Base-by-base conservation (phyloP, 768 basidiomycete species). In the Tylopilus plumbeoviolaceoides region DNA sequence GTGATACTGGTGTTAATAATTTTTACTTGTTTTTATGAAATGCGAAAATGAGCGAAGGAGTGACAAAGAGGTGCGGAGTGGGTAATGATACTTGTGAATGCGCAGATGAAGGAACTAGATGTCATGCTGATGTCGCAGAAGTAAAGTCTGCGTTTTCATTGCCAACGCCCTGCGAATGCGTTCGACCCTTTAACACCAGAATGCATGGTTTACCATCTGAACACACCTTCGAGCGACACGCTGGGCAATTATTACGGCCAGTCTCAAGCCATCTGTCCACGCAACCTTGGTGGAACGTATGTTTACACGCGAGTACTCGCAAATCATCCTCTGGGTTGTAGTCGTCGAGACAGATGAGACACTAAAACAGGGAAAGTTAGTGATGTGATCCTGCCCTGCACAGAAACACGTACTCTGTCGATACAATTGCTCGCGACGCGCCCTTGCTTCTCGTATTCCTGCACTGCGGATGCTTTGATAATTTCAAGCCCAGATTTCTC, bases 201-300 rank as follows among this genome's bases (percentile, higher is more conserved):
- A 27, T 23, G 14, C 5, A 23, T 7, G 14, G 36, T 39, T 44
- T 39, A 41, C 20, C 3, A 39, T n/a, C 12, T 23, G 7, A 15
- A 63, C 79, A 35, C 48, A 87, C 87, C 75, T 79, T 85, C 31
- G 83, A 78, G 46, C 94, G 85, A 72, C 94, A 97, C 7, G 91
- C 91, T 31, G 94, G 94, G 67, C 94, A 97, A 53, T 91, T 91
- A 62, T 97, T 97, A 51, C 84, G 78, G 4, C 93, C 92, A 6
- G 79, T 83, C 66, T 85, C 79, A 31, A 95, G 74, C 91, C 94
- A 95, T 54, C 78, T 83, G 64, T 97, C 94, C 7, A 97, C 91
- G 59, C 94, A 97, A 20, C 67, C 72, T 62, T 84, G 84, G 64
- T 98, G 94, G 78, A 94, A 98, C n/a, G 81, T 85, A 71, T 98